phyloP scores from a whole-genome alignment of 441 rosid species.

The Manihot esculenta region DNA sequence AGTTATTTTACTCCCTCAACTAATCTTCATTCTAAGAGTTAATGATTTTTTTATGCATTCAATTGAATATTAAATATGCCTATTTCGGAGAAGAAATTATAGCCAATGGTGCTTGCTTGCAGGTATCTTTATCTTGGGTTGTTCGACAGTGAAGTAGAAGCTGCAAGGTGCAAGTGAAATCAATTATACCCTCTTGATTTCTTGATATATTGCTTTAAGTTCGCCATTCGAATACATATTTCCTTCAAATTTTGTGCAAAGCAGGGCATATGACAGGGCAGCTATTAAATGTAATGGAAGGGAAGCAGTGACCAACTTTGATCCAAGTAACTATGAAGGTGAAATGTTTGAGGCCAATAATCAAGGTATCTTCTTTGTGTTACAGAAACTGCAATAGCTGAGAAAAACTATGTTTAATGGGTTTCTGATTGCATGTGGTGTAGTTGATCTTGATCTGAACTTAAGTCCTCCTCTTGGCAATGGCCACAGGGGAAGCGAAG shows the following conservation, averaged over 20 bases:
- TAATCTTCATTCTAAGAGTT: too few relatives aligned
- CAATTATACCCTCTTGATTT: slow-evolving; percentile 52
- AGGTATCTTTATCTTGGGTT: slow-evolving; percentile 95
- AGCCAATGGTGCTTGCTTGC: slow-evolving; percentile 49
- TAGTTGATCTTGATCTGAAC: slow-evolving; percentile 66
- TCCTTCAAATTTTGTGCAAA: slow-evolving; percentile 50
- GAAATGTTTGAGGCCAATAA: slow-evolving; percentile 47
- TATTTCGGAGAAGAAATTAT: slow-evolving; percentile 41
- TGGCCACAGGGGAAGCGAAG: slow-evolving; percentile 44
- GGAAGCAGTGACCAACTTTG: slow-evolving; percentile 92
- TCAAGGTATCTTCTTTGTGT: slow-evolving; percentile 41
- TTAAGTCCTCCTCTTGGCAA: slow-evolving; percentile 49
- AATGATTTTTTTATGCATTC: too few relatives aligned
- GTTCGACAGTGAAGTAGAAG: slow-evolving; percentile 84
- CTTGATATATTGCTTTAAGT: slow-evolving; percentile 43
- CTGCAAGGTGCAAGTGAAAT: slow-evolving; percentile 90
- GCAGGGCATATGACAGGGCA: slow-evolving; percentile 95
- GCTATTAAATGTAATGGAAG: slow-evolving; percentile 78
- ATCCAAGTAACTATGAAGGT: slow-evolving; percentile 60
- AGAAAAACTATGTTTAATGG: not conserved
- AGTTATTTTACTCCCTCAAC: too few relatives aligned
- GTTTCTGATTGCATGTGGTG: slow-evolving; percentile 39
- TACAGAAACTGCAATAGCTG: too few relatives aligned
- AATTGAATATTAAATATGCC: slow-evolving; percentile 34
- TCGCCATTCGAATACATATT: slow-evolving; percentile 48